phyloP scores from a whole-genome alignment of 2,329 filamentous ascomycete species.

The Exophiala mesophila region DNA sequence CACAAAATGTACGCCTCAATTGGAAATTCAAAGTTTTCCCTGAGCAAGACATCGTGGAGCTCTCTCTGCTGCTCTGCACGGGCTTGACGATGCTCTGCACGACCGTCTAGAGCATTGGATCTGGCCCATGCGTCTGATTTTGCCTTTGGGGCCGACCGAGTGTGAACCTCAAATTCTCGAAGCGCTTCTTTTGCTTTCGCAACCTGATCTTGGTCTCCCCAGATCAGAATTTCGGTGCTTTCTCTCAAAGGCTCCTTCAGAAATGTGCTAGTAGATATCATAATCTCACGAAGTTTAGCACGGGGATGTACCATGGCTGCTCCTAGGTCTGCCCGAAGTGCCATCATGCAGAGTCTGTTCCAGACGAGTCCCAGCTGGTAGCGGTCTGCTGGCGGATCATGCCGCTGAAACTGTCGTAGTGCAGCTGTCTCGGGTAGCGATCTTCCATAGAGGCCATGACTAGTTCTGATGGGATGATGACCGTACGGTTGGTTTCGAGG shows the following conservation, averaged over 20 bases:
- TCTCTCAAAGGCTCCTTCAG: conserved; percentile 14
- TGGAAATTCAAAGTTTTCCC: conserved; percentile 14
- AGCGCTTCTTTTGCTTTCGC: conserved; percentile 13
- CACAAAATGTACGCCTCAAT: conserved; percentile 22
- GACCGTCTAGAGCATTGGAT: conserved; percentile 20
- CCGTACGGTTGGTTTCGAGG: not conserved
- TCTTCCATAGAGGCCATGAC: not conserved
- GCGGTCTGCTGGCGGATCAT: not conserved
- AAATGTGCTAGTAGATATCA: conserved; percentile 16
- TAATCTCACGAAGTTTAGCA: conserved; percentile 9
- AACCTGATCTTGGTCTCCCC: conserved; percentile 18
- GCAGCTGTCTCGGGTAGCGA: not conserved
- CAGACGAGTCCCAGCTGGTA: conserved; percentile 10
- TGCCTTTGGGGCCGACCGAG: conserved; percentile 3
- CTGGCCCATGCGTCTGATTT: conserved; percentile 15
- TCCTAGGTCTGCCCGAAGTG: conserved; percentile 7
- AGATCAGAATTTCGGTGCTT: conserved; percentile 17
- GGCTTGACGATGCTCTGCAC: conserved; percentile 21
- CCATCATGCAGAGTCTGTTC: conserved; percentile 5
- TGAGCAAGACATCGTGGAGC: conserved; percentile 7
- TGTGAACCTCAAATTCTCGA: conserved; percentile 15
- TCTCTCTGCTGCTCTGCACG: conserved; percentile 10
- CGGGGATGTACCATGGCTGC: conserved; percentile 9
- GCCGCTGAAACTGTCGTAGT: not conserved
- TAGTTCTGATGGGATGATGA: not conserved